Base-by-base conservation (phyloP, 805 yeast genomes). In the Torulaspora maleeae region DNA sequence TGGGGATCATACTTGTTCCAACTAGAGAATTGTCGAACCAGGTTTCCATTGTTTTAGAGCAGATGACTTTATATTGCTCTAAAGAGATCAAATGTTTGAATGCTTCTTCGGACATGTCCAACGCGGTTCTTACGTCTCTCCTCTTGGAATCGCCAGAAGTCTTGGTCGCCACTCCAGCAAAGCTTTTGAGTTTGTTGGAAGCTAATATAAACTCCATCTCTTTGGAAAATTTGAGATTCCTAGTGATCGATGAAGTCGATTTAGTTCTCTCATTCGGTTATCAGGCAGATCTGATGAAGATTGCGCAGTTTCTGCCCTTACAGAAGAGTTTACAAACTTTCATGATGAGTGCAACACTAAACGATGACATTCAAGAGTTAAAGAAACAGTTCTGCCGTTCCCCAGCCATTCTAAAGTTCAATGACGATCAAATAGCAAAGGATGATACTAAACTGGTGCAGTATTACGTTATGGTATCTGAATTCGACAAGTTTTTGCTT, bases 191-290 rank as follows among this genome's bases (percentile, higher is more conserved):
- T 40, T 67, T 72, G 7, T 60, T 85, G 43, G 82, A 80, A 45
- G 65, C 67, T 27, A 70, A 74, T 42, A 60, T 66, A 5, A 68
- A 71, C 17, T 57, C 71, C 33, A 64, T 86, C 13, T 75, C 78
- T 43, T 69, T 84, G 44, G 73, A 76, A 19, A 66, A 73, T 24
- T 73, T 93, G 45, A 75, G 76, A 49, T 86, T 78, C 60, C 68
- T 93, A 38, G 95, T 88, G 25, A 85, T 91, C 51, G 99, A 93
- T 70, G 99, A 93, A 68, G 98, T 93, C 24, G 99, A 93, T 69
- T 75, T 93, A 55, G 79, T 93, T 38, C 69, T 87, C 41, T 83
- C 95, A 1, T 93, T 86, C 64, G 99, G 99, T 19, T 88, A 93
- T 64, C 78, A 81, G 53, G 95, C 87, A 7, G 99, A 93, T 67